Percentiles rank a stretch among this genome's conserved stretches.
Conservation (phyloP, 345 rosid species). For the Euphorbia peplus region DNA sequence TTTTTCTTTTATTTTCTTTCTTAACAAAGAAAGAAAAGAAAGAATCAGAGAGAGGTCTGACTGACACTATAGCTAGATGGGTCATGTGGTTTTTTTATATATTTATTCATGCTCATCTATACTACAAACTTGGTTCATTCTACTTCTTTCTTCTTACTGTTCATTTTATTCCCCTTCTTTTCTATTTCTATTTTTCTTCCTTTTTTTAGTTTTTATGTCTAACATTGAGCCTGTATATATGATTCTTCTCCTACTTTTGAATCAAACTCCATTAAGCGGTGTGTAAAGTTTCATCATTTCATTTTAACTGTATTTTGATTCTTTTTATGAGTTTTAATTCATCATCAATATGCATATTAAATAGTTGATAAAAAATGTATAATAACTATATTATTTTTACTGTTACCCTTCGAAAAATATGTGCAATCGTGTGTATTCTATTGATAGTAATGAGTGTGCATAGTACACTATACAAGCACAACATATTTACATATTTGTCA, state of each 20-base stretch:
- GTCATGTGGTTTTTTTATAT: slow-evolving; percentile 42
- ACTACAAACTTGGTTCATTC: slow-evolving; percentile 53
- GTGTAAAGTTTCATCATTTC: slow-evolving; percentile 14
- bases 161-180: slow-evolving; percentile 7
- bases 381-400: too few relatives aligned
- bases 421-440: too few relatives aligned
- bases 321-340: too few relatives aligned
- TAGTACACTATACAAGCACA: too few relatives aligned
- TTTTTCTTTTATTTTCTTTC: neutral
- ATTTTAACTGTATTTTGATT: neutral
- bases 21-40: slow-evolving; percentile 19
- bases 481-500: too few relatives aligned
- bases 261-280: slow-evolving; percentile 3
- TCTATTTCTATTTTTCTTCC: neutral
- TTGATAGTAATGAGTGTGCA: too few relatives aligned
- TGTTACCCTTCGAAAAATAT: too few relatives aligned
- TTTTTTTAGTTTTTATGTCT: neutral
- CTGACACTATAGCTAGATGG: slow-evolving; percentile 51
- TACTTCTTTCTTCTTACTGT: slow-evolving; percentile 24
- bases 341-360: too few relatives aligned
- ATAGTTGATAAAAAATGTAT: too few relatives aligned
- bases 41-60: slow-evolving; percentile 41
- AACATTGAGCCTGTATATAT: too few relatives aligned
- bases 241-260: slow-evolving; percentile 22
- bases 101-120: slow-evolving; percentile 37